Percentiles rank a stretch among this genome's conserved stretches.
Conservation (phyloP, 164 flowering plant genomes). For the Vitis amurensis region DNA sequence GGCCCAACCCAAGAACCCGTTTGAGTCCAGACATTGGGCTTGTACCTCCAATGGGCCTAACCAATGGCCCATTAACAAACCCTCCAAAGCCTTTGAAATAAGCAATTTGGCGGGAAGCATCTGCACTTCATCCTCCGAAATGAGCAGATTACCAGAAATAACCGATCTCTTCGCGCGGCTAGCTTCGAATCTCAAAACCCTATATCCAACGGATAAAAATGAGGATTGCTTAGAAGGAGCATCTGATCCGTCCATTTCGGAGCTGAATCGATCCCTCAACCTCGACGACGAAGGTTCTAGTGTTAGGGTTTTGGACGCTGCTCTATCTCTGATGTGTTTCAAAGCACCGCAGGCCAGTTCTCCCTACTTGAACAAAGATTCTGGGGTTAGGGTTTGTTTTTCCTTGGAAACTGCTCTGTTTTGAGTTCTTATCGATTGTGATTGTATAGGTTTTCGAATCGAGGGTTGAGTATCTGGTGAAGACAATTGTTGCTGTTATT, state of each 20-base stretch:
- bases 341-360: constrained; percentile 51
- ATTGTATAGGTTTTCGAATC: constrained; percentile 47
- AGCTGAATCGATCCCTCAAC: constrained; percentile 54
- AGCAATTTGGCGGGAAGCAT: constrained; percentile 18
- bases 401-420: constrained; percentile 1
- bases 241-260: constrained; percentile 32
- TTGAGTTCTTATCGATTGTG: background rate
- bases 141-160: constrained; percentile 34
- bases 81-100: background rate
- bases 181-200: constrained; percentile 39
- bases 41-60: too few relatives aligned
- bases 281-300: constrained; percentile 30
- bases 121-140: background rate
- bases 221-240: constrained; percentile 17
- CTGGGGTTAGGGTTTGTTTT: background rate
- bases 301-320: constrained; percentile 67
- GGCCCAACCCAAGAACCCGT: too few relatives aligned
- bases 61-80: too few relatives aligned
- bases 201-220: background rate
- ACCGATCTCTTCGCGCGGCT: constrained; percentile 45
- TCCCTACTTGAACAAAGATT: background rate
- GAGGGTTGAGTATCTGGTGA: constrained; percentile 30
- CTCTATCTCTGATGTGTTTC: constrained; percentile 72
- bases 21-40: too few relatives aligned
- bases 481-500: constrained; percentile 48